Evolutionary conservation across 2,329 filamentous ascomycete species (phyloP).

Genomic region (Sphaerostilbella broomeana): DNA sequence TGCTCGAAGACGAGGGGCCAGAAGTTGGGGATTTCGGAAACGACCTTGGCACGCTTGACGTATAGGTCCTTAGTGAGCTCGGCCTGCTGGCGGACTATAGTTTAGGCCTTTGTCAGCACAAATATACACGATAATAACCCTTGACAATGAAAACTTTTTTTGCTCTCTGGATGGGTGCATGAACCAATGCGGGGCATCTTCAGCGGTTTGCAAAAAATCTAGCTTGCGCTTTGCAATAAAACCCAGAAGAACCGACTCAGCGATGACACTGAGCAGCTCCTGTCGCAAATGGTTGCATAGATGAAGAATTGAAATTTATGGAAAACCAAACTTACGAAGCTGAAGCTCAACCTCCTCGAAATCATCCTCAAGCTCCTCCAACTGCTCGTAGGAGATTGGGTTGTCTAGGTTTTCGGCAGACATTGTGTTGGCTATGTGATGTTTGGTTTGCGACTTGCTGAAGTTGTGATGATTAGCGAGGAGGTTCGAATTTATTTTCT

Average conservation of each 20-base stretch:
- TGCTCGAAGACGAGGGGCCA: slow-evolving; percentile 93
- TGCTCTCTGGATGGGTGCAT: background rate
- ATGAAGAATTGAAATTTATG: background rate
- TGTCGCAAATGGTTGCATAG: background rate
- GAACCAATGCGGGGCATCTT: background rate
- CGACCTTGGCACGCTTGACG: slow-evolving; percentile 63
- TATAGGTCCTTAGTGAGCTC: slow-evolving; percentile 64
- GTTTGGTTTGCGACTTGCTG: background rate
- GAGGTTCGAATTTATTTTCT: too few relatives aligned
- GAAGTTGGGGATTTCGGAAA: slow-evolving; percentile 75
- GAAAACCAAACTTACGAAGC: slow-evolving; percentile 60
- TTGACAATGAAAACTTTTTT: background rate
- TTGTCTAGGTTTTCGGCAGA: slow-evolving; percentile 32
- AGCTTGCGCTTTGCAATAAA: too few relatives aligned
- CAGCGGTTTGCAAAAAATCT: too few relatives aligned
- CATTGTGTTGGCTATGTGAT: slow-evolving; percentile 23
- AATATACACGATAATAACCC: background rate
- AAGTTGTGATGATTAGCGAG: background rate
- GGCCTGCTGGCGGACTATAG: slow-evolving; percentile 65
- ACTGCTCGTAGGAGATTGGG: slow-evolving; percentile 63
- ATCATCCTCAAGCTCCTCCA: slow-evolving; percentile 72
- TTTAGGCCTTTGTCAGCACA: background rate
- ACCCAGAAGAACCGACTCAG: too few relatives aligned
- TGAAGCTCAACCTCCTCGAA: slow-evolving; percentile 80
- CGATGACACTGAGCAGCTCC: too few relatives aligned